These are phyloP conservation scores for Cyberlindnera galapagoensis DNA, from an alignment of 805 yeast species.

Conservation along the genomic window DNA sequence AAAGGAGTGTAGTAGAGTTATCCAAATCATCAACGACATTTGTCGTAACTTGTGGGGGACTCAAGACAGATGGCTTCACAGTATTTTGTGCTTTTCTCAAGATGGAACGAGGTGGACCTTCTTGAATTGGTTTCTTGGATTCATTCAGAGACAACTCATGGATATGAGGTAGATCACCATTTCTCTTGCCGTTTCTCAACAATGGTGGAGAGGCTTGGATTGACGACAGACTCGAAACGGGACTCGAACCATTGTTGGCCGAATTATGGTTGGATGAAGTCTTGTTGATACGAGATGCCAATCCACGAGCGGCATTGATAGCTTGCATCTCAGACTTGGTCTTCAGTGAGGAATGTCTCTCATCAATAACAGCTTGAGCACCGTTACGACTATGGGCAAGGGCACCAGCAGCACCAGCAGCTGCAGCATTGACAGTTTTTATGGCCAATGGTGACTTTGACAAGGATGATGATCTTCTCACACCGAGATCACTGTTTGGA, in stretches of 20 bases:
- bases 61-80: no score
- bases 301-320: no score
- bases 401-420: constrained; percentile 20
- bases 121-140: constrained; percentile 1
- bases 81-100: no score
- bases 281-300: no score
- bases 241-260: no score
- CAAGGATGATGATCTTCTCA: constrained; percentile 9
- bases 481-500: no score
- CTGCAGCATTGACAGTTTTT: constrained; percentile 12
- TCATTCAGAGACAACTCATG: constrained; percentile 7
- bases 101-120: constrained; percentile 2
- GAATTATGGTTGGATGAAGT: no score
- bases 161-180: constrained; percentile 13
- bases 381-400: no score
- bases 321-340: constrained; percentile 10
- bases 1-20: no score
- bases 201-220: no score
- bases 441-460: constrained; percentile 9
- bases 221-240: no score
- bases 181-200: no score
- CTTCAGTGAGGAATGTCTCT: constrained; percentile 18
- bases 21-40: not conserved
- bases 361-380: constrained; percentile 5
- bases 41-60: constrained; percentile 3